phyloP scores from a whole-genome alignment of 2,329 filamentous ascomycete species.

The Colletotrichum sp. region DNA sequence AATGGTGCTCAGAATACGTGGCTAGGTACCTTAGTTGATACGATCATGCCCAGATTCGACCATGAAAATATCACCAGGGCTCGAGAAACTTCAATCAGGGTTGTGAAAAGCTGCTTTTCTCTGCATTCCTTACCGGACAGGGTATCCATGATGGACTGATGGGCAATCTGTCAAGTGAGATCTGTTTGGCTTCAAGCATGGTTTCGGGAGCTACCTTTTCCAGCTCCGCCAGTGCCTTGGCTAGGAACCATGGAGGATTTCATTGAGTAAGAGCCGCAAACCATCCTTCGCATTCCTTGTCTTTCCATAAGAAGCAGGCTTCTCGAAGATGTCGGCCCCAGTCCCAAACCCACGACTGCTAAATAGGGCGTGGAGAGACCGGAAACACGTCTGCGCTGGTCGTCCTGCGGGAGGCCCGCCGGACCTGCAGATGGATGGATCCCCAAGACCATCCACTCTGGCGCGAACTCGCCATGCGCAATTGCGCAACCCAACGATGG shows the following conservation, averaged over 20 bases:
- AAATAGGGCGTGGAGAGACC: conserved; percentile 2
- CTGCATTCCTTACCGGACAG: not conserved
- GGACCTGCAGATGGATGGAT: conserved; percentile 19
- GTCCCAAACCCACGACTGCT: not conserved
- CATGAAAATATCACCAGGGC: not conserved
- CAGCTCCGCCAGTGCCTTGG: not conserved
- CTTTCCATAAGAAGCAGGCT: conserved; percentile 7
- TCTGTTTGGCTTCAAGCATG: not conserved
- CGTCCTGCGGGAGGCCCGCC: conserved; percentile 16
- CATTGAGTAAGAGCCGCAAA: not conserved
- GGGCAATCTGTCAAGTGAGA: not conserved
- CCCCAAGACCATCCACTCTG: not conserved
- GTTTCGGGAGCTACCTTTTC: not conserved
- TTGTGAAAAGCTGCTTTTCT: not conserved
- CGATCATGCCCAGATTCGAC: not conserved
- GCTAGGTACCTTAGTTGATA: not conserved
- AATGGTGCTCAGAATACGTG: not conserved
- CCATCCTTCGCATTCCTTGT: not conserved
- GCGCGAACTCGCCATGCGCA: conserved; percentile 2
- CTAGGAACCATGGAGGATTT: not conserved
- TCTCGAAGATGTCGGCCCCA: conserved; percentile 5
- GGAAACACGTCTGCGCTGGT: not conserved
- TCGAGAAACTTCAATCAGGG: not conserved
- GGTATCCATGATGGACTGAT: not conserved
- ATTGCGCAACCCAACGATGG: conserved; percentile 14